Evolutionary conservation across 1,139 yeast genomes (phyloP), one percentile per base, ranked within the genome.

Genomic region (Taphrina communis): DNA sequence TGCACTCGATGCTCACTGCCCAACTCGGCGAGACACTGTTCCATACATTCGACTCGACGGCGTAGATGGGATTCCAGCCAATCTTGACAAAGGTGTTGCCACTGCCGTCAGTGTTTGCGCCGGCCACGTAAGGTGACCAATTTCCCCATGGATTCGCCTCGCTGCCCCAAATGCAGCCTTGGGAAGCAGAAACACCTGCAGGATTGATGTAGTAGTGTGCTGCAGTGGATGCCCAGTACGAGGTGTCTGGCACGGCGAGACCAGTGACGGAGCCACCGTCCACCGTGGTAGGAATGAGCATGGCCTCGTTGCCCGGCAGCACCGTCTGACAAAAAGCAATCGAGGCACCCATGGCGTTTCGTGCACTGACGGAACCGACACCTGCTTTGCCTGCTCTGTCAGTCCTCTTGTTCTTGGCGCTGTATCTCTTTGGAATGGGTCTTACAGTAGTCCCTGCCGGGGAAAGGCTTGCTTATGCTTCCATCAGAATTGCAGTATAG

Each of bases 51-150:
- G 80, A 73, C 66, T 81, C 83, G 73, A 88, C 93, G 73, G 89
- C 78, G 78, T 89, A 89, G 72, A 88, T 85, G 25, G 97, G 97
- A 79, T 91, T 91, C 95, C 96, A 90, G 65, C 95, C 97, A 76
- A 91, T 85, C 80, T 89, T 91, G 73, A 89, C 89, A 77, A 74
- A 90, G 2, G 97, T 90, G 77, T 85, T 84, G 41, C 90, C 89
- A 69, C 76, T 78, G 70, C 78, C 78, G 77, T 89, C 96, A 46
- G 65, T 66, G 80, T 90, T 90, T 73, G 93, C 91, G 73, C 97
- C 97, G 19, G 95, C 96, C 71, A 91, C 96, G 75, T 89, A 91
- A 36, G 97, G 97, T 36, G 96, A 80, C 97, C 97, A 91, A 83
- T 91, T 90, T 71, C 97, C 97, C 73, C 82, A 81, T 25, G 94